Base-by-base conservation (phyloP, 2,329 filamentous ascomycete species). In the Hypoxylon sp. region DNA sequence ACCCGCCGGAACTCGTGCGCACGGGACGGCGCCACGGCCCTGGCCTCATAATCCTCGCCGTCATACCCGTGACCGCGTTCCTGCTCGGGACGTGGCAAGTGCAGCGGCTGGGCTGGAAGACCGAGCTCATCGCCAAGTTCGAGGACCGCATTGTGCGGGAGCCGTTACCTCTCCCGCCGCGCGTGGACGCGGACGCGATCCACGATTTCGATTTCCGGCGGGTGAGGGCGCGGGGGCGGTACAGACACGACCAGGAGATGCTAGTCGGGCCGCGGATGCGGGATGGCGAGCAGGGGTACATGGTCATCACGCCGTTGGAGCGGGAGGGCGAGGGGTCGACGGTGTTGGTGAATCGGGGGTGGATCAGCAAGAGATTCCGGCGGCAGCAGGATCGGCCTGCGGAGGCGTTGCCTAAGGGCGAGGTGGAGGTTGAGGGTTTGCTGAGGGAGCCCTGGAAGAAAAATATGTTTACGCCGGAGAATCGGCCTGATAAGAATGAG, bases 391-490 rank as follows among this genome's bases (percentile, higher is more conserved):
- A 85, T 62, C 83, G 93, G 51, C 82, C 93, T 24, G 83, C 86
- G 0, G 87, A 89, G 24, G 89, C 90, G 0, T 74, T 98, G 72
- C 91, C 92, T 0, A 79, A 77, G 53, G 93, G 90, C 0, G 88
- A 92, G 75, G 90, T 98, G 9, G 87, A 86, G 0, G 90, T 99
- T 2, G 90, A 97, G 81, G 96, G 96, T 0, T 76, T 99, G 78
- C 79, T 99, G 78, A 83, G 96, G 66, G 90, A 96, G 82, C 95
- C 95, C 8, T 97, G 93, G 88, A 96, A 97, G 87, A 97, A 95
- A 86, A 99, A 99, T 80, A 92, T 94, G 87, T 99, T 99, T 80
- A 99, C 96, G 62, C 96, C 96, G 0, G 90, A 92, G 0, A 99
- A 99, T 75, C 85, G 89, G 74, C 95, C 95, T 0, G 91, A 94